Base-by-base conservation (phyloP, 2,329 filamentous ascomycete genomes). In the Penicillium thymicola region DNA sequence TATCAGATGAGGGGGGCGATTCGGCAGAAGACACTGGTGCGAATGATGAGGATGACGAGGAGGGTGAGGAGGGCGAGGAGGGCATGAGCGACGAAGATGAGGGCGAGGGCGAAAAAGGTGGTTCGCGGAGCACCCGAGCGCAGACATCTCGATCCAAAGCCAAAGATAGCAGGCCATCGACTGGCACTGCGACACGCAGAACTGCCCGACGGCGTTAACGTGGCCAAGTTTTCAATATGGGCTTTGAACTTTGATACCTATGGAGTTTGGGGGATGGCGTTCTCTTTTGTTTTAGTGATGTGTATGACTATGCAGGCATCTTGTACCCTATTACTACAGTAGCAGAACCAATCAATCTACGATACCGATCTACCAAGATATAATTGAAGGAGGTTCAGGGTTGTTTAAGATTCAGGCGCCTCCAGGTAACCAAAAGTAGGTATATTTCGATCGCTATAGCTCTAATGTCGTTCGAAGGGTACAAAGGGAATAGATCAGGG, bases 21-120 rank as follows among this genome's bases (percentile, higher is more conserved):
- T 72, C 69, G 27, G 75, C 46, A 14, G 61, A 73, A 30, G 73
- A 75, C 16, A 72, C 72, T 11, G 75, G 61, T 25, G 65, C 55
- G 11, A 70, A 75, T 47, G 75, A 75, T 8, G 73, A 75, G 28
- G 72, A 65, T 6, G 75, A 73, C 9, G 74, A 74, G 30, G 74
- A 75, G 32, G 70, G 65, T 10, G 73, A 74, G 23, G 73, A 75
- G 42, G 70, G 64, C 34, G 75, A 75, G 10, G 75, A 77, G 43
- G 69, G 71, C 36, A 75, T 75, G 34, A 70, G 55, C 6, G 75
- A 75, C 1, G 74, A 75, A 18, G 71, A 52, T 30, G 73, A 72
- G 18, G 70, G 63, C 16, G 73, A 73, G 44, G 68, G 62, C 32
- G 71, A 70, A 27, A 66, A 69, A 23, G 70, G 67, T 10, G 72